Percentiles rank a stretch among this genome's conserved stretches.
These are phyloP conservation scores for Mycena vitilis DNA, from an alignment of 768 basidiomycete genomes.

Conservation along the genomic window DNA sequence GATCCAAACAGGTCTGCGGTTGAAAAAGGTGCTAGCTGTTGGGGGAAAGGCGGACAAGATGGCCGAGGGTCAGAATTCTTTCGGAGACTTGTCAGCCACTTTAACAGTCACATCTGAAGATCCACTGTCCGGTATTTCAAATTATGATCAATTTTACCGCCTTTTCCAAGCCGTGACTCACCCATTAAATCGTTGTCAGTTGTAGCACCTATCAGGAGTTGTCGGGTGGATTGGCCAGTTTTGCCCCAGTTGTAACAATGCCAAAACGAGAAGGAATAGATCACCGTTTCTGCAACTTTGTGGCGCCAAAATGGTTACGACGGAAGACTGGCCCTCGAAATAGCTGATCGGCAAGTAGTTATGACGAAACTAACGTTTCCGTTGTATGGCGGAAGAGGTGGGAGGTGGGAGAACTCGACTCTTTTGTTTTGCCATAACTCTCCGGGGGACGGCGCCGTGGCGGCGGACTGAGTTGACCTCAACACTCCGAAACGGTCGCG, in stretches of 20 bases:
- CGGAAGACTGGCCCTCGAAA: too few species aligned
- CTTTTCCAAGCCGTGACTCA: too few species aligned
- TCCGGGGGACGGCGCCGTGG: too few species aligned
- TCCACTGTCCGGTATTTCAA: slow-evolving; percentile 50
- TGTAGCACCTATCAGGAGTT: background rate
- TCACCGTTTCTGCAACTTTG: slow-evolving; percentile 18
- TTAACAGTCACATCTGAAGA: slow-evolving; percentile 41
- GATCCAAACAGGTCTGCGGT: slow-evolving; percentile 36
- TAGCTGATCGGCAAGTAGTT: slow-evolving; percentile 19
- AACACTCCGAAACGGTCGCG: too few species aligned
- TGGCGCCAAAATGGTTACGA: slow-evolving; percentile 21
- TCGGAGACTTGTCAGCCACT: slow-evolving; percentile 24
- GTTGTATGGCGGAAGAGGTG: slow-evolving; percentile 1
- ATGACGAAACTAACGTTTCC: slow-evolving; percentile 24
- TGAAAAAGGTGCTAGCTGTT: slow-evolving; percentile 49
- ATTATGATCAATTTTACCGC: slow-evolving; percentile 1
- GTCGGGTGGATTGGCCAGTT: slow-evolving; percentile 1
- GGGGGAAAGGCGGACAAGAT: slow-evolving; percentile 46
- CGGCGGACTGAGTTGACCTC: slow-evolving; percentile 10
- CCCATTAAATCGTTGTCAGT: too few species aligned
- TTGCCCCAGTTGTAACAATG: slow-evolving; percentile 11
- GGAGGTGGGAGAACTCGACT: slow-evolving; percentile 21
- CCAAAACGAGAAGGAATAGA: background rate
- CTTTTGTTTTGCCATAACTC: background rate
- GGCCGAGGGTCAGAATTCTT: slow-evolving; percentile 45